These are phyloP conservation scores for Lactifluus piperatus DNA, from an alignment of 768 basidiomycete species.

Conservation along the genomic window DNA sequence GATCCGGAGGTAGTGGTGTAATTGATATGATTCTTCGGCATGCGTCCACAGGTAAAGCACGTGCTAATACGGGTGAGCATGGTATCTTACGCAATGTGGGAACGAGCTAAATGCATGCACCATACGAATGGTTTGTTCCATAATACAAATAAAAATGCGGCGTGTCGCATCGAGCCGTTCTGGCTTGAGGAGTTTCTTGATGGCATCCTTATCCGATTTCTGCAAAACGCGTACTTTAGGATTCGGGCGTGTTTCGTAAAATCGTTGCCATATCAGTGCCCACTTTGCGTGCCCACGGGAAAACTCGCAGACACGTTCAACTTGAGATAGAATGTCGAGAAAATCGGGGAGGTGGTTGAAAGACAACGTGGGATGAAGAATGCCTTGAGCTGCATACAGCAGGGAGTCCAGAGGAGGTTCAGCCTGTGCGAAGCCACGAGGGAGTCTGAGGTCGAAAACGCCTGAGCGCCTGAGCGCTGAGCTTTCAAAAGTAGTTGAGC, in stretches of 20 bases:
- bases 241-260: constrained; percentile 5
- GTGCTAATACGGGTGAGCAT: constrained; percentile 1
- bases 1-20: constrained; percentile 12
- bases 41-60: constrained; percentile 16
- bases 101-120: neutral
- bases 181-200: constrained; percentile 13
- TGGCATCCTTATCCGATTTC: constrained; percentile 5
- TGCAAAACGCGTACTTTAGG: constrained; percentile 13
- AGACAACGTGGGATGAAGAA: constrained; percentile 8
- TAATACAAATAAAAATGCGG: constrained; percentile 2
- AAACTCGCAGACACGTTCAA: constrained; percentile 14
- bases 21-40: constrained; percentile 8
- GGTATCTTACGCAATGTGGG: neutral
- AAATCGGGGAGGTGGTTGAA: constrained; percentile 13
- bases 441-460: constrained; percentile 4
- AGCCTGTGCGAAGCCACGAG: neutral
- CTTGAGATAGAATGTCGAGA: constrained; percentile 15
- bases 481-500: constrained; percentile 2
- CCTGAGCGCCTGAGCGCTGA: too few species aligned
- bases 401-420: constrained; percentile 4
- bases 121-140: constrained; percentile 9
- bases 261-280: constrained; percentile 13
- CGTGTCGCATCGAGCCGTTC: constrained; percentile 8
- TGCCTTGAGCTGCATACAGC: constrained; percentile 1
- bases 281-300: constrained; percentile 13